Base-by-base conservation (phyloP, 495 filamentous ascomycete genomes). In the Thermothielavioides terrestris region DNA sequence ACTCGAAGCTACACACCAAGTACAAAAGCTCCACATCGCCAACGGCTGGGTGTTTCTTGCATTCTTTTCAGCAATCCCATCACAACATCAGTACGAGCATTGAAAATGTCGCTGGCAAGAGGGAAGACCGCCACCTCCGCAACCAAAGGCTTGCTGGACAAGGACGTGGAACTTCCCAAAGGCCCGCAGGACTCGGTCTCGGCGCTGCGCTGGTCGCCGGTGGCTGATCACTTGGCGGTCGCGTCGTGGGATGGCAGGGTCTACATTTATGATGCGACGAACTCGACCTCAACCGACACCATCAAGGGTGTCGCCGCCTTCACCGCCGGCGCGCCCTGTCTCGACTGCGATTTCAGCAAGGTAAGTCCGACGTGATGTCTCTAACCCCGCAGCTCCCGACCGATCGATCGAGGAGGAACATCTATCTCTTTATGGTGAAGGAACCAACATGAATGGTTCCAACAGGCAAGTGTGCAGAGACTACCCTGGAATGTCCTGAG, bases 241-340 rank as follows among this genome's bases (percentile, higher is more conserved):
- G 76, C 88, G 42, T 90, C 84, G 35, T 96, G 90, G 90, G 90
- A 96, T 62, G 94, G 90, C 66, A 89, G 87, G 57, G 86, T 94
- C 55, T 83, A 86, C 58, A 90, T 96, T 59, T 96, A 94, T 67
- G 85, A 94, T 65, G 85, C 92, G 66, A 82, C 82, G 47, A 68
- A 72, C 34, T 76, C 77, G 52, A 85, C 84, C 23, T 72, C 77
- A 22, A 50, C 42, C 27, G 35, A 15, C 35, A 32, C 41, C 55
- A 88, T 83, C 61, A 74, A 81, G 66, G 86, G 85, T 34, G 91
- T 88, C 61, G 85, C 87, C 21, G 64, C 84, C 31, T 86, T 91
- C 63, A 80, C 86, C 49, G 80, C 84, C 68, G 83, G 89, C 48
- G 82, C 73, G 28, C 86, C 86, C 20, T 86, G 89, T 21, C 64